Evolutionary conservation across 768 basidiomycete genomes (phyloP), one percentile per base, ranked within the genome.

Genomic region (Mycena galopus): DNA sequence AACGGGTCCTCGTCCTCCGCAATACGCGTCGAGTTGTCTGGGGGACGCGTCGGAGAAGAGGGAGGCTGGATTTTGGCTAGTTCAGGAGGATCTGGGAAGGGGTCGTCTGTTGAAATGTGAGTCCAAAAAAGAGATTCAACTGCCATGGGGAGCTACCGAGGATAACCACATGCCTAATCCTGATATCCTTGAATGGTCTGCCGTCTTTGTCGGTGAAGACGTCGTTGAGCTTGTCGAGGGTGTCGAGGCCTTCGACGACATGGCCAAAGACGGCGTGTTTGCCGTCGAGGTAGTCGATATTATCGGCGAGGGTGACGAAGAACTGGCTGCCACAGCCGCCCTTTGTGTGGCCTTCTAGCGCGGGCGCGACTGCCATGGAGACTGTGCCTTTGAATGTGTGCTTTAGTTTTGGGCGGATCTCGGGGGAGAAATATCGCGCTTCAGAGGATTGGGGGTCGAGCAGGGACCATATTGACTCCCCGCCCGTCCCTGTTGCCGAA

Each of bases 321-420:
- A 99, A 99, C 78, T 99, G 98, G 76, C 93, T 94, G 14, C 96
- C 97, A 76, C 95, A 96, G 17, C 96, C 93, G n/a, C 89, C 93
- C 33, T 86, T 86, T 72, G 84, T 83, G 57, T 89, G 84, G 4
- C 88, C 90, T 61, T 90, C 92, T 16, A 93, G 75, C 1, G 90
- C 85, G n/a, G 96, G 96, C 3, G 97, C 94, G 12, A 98, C 91
- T 10, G 98, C 98, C 98, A 99, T 99, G 0, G 96, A 98, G 19
- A 99, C 94, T 0, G 96, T 98, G 23, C 98, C 98, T 75, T 89
- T 92, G 11, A 85, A 82, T 0, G 86, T 86, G 79, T 99, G 98
- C 82, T 98, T 98, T 71, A 98, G 87, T 68, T 87, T 89, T 1
- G 94, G 91, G 1, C 89, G 82, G 65, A 96, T 87, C 79, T 96